Evolutionary conservation across 2,329 filamentous ascomycete genomes (phyloP).

Genomic region (Aspergillus sp.): DNA sequence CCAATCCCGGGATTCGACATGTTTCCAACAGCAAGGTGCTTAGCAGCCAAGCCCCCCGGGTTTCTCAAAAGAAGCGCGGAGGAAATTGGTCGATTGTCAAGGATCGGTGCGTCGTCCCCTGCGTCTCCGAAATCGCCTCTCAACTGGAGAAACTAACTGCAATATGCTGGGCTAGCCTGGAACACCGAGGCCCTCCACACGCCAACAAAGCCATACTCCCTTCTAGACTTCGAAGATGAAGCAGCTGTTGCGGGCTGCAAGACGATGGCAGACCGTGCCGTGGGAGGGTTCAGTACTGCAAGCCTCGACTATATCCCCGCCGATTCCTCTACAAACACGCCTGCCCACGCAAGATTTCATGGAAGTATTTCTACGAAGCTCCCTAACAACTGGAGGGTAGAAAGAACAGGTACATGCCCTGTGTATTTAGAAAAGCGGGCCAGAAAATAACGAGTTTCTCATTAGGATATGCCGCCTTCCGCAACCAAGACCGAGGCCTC

Average conservation of each 20-base stretch:
- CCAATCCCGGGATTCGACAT: conserved; percentile 20
- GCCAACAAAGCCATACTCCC: conserved; percentile 40
- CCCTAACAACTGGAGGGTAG: conserved; percentile 59
- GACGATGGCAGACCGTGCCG: conserved; percentile 80
- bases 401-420: conserved; percentile 37
- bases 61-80: conserved; percentile 61
- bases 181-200: conserved; percentile 40
- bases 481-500: conserved; percentile 72
- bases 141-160: background rate
- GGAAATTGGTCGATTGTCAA: conserved; percentile 58
- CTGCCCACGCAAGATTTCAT: conserved; percentile 76
- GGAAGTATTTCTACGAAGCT: conserved; percentile 85
- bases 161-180: conserved; percentile 32
- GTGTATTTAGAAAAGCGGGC: background rate
- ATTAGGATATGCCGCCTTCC: conserved; percentile 85
- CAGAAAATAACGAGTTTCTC: background rate
- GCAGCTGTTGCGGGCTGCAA: conserved; percentile 51
- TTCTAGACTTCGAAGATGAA: conserved; percentile 45
- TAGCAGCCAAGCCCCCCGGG: conserved; percentile 43
- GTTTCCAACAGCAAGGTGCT: conserved; percentile 41
- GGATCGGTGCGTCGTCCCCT: conserved; percentile 48
- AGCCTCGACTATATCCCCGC: conserved; percentile 66
- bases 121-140: background rate
- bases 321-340: conserved; percentile 42
- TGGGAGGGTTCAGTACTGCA: conserved; percentile 80